Conservation (phyloP, 2,329 filamentous ascomycete species). For the Coniosporium tulheliwenetii region DNA sequence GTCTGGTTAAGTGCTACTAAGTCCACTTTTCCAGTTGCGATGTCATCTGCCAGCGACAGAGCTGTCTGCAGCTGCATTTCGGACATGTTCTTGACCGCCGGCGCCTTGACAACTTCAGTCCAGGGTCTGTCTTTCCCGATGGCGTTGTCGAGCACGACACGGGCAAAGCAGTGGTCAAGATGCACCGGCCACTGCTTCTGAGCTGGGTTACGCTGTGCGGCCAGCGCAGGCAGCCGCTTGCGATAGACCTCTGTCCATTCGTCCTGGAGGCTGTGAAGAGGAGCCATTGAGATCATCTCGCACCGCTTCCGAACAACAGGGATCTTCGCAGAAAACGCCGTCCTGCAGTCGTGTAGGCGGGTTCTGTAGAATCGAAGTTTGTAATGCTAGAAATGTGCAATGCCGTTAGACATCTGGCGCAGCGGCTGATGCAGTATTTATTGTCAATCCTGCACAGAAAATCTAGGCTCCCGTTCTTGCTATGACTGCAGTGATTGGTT, state of each 20-base stretch:
- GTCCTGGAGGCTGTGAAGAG: background rate
- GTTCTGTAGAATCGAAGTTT: too few species aligned
- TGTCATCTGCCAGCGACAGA: constrained; percentile 21
- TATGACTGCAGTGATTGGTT: too few species aligned
- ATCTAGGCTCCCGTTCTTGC: too few species aligned
- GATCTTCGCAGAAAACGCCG: too few species aligned
- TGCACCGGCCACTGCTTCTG: constrained; percentile 26
- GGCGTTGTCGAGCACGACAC: constrained; percentile 27
- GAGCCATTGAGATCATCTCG: too few species aligned
- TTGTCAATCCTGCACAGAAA: too few species aligned
- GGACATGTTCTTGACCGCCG: constrained; percentile 28
- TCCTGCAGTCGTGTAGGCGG: too few species aligned
- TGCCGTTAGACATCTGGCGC: too few species aligned
- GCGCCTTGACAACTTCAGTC: constrained; percentile 23
- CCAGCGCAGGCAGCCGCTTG: background rate
- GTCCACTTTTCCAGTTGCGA: constrained; percentile 20
- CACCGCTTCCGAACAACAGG: too few species aligned
- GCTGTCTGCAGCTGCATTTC: constrained; percentile 18
- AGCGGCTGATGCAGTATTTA: too few species aligned
- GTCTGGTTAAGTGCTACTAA: constrained; percentile 22
- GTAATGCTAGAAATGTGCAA: too few species aligned
- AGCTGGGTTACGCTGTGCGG: constrained; percentile 2
- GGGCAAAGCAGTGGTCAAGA: constrained; percentile 28
- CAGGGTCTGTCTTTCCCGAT: constrained; percentile 24
- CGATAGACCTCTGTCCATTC: background rate